Evolutionary conservation across 2,329 filamentous ascomycete genomes (phyloP).

Genomic region (Dichotomopilus funicola): DNA sequence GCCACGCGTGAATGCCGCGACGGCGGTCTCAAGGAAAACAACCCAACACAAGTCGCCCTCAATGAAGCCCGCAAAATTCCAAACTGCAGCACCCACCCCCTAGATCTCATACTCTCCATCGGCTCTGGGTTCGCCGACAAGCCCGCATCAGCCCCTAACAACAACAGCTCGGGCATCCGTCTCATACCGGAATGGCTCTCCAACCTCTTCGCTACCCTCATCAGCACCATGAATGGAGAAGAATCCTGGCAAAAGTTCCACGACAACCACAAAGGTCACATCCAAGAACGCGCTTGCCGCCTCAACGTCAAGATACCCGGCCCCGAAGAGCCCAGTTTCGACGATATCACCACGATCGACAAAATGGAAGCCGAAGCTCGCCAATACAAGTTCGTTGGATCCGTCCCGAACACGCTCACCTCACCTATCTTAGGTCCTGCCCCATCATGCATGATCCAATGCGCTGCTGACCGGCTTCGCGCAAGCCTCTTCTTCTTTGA

Average conservation of each 20-base stretch:
- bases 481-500: neutral
- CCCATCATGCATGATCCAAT: neutral
- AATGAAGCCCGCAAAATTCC: neutral
- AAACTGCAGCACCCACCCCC: neutral
- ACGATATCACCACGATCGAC: neutral
- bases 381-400: neutral
- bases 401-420: neutral
- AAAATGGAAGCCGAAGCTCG: neutral
- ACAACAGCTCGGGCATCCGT: neutral
- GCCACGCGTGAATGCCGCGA: neutral
- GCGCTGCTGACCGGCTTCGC: neutral
- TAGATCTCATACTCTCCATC: neutral
- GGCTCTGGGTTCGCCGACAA: neutral
- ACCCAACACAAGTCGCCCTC: neutral
- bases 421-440: neutral
- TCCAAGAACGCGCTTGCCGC: neutral
- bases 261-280: neutral
- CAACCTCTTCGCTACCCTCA: neutral
- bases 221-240: neutral
- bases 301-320: neutral
- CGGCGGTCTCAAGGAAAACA: neutral
- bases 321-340: neutral
- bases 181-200: neutral
- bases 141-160: neutral
- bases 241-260: neutral